Evolutionary conservation across 169 alveolate genomes (phyloP).

Genomic region (Theileria annulata): DNA sequence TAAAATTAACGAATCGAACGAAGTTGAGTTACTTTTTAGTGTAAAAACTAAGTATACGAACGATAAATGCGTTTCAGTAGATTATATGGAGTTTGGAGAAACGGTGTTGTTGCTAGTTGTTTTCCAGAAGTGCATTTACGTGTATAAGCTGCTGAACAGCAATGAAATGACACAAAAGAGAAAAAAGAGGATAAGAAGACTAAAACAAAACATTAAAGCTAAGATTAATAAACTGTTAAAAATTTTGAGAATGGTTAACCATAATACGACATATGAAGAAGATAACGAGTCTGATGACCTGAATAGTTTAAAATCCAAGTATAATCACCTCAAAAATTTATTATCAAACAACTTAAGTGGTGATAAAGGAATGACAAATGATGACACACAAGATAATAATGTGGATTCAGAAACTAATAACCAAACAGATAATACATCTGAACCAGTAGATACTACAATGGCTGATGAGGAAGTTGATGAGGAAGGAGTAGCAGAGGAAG

Average conservation of each 20-base stretch:
- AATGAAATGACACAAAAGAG: constrained; percentile 40
- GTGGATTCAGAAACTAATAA: constrained; percentile 4
- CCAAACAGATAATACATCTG: constrained; percentile 2
- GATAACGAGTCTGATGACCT: constrained; percentile 13
- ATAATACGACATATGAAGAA: constrained; percentile 9
- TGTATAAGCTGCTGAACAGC: constrained; percentile 30
- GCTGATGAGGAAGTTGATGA: constrained; percentile 17
- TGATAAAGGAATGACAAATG: constrained; percentile 30
- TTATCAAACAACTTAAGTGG: not conserved
- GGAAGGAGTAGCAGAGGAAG: not conserved
- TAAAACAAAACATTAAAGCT: constrained; percentile 38
- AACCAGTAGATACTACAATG: constrained; percentile 5
- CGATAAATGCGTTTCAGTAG: constrained; percentile 19
- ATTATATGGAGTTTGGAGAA: constrained; percentile 22
- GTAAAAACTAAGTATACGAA: constrained; percentile 8
- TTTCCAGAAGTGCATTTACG: constrained; percentile 9
- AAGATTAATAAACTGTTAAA: constrained; percentile 45
- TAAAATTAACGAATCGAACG: not conserved
- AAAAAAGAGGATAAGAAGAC: constrained; percentile 46
- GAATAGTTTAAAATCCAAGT: constrained; percentile 7
- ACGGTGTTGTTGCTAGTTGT: constrained; percentile 36
- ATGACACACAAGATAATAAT: constrained; percentile 54
- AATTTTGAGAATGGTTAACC: constrained; percentile 31
- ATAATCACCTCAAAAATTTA: not conserved
- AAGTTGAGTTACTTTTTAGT: not conserved